These are phyloP conservation scores for Camelina sativa DNA, from an alignment of 345 rosid genomes.

Conservation along the genomic window DNA sequence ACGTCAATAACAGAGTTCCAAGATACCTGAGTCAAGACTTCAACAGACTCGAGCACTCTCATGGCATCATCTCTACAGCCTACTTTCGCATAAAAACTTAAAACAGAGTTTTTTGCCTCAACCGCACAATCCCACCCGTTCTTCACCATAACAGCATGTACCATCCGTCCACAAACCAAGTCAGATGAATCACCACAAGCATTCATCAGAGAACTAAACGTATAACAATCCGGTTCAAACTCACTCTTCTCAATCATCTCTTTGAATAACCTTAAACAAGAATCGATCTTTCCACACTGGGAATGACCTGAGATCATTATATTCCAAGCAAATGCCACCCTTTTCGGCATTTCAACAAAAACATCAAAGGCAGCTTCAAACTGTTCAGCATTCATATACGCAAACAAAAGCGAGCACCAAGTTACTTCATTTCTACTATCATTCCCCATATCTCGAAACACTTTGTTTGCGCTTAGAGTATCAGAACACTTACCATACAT, in stretches of 20 bases:
- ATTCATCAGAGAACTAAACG: constrained; percentile 72
- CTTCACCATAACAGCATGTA: constrained; percentile 63
- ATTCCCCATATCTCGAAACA: constrained; percentile 56
- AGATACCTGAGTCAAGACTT: constrained; percentile 57
- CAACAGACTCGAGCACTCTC: constrained; percentile 58
- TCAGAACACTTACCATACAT: constrained; percentile 79
- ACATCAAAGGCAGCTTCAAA: constrained; percentile 49
- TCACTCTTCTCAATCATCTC: constrained; percentile 54
- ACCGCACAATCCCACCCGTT: constrained; percentile 74
- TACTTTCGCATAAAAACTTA: constrained; percentile 72
- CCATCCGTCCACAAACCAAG: constrained; percentile 50
- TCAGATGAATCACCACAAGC: constrained; percentile 55
- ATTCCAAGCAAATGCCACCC: constrained; percentile 71
- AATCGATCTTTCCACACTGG: constrained; percentile 52
- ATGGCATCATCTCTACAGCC: constrained; percentile 53
- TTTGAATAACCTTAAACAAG: constrained; percentile 55
- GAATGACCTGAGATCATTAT: constrained; percentile 71
- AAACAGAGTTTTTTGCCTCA: constrained; percentile 66
- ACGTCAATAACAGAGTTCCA: constrained; percentile 78
- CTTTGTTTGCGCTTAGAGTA: constrained; percentile 54
- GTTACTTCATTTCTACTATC: constrained; percentile 63
- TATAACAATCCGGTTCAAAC: constrained; percentile 68
- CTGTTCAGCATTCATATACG: constrained; percentile 53
- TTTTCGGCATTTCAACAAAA: constrained; percentile 60
- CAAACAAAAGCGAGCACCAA: constrained; percentile 85